A percentile compares a stretch with the other conserved stretches of the same genome.
Conservation (phyloP, 1,139 yeast species). For the Petasospora fabianii region DNA sequence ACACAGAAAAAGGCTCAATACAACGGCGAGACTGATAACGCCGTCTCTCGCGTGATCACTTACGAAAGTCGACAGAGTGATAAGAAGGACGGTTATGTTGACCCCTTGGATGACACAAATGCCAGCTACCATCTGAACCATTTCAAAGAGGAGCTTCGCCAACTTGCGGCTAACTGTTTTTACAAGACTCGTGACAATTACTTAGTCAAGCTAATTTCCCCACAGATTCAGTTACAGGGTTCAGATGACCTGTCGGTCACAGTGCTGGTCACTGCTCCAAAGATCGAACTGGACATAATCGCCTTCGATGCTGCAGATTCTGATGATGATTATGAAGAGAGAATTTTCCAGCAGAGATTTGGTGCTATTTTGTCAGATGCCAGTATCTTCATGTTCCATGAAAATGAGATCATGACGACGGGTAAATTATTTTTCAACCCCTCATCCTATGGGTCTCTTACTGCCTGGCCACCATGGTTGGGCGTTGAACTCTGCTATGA, state of each 20-base stretch:
- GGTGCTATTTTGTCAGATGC: slow-evolving; percentile 70
- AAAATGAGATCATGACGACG: slow-evolving; percentile 41
- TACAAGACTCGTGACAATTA: slow-evolving; percentile 59
- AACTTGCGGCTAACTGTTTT: slow-evolving; percentile 33
- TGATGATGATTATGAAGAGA: slow-evolving; percentile 45
- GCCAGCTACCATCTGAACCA: slow-evolving; percentile 33
- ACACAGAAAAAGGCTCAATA: slow-evolving; percentile 17
- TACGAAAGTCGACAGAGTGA: slow-evolving; percentile 16
- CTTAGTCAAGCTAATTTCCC: slow-evolving; percentile 69
- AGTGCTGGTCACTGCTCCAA: slow-evolving; percentile 67
- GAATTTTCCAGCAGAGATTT: slow-evolving; percentile 63
- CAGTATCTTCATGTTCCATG: slow-evolving; percentile 63
- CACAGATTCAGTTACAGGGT: slow-evolving; percentile 80
- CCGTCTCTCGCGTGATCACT: slow-evolving; percentile 19
- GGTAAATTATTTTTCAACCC: slow-evolving; percentile 42
- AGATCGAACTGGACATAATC: slow-evolving; percentile 64
- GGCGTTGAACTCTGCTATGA: slow-evolving; percentile 75
- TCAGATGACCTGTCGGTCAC: slow-evolving; percentile 61
- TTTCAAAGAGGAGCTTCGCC: slow-evolving; percentile 52
- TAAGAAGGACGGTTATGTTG: slow-evolving; percentile 7
- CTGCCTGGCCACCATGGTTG: slow-evolving; percentile 83
- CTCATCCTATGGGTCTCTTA: slow-evolving; percentile 38
- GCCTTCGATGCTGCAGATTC: slow-evolving; percentile 45
- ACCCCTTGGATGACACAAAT: slow-evolving; percentile 13
- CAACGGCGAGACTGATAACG: slow-evolving; percentile 12